Evolutionary conservation across 2,329 filamentous ascomycete species (phyloP).

Genomic region (Aspergillus ustus): DNA sequence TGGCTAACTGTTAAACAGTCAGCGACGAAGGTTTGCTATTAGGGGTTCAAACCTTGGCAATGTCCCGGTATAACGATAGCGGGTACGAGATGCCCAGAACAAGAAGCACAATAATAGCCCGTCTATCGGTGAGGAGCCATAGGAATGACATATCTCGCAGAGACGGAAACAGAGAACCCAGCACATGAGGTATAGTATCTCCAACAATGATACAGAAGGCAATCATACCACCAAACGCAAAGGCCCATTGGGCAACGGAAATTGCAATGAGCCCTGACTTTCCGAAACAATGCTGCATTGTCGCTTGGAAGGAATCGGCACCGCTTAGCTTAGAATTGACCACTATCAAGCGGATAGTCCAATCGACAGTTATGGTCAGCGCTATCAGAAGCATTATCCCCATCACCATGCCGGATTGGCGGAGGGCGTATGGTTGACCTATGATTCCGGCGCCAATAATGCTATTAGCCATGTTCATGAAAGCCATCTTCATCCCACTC

Average conservation of each 20-base stretch:
- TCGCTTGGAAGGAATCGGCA: constrained; percentile 91
- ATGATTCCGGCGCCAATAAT: constrained; percentile 82
- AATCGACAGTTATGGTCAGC: constrained; percentile 87
- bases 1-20: constrained; percentile 71
- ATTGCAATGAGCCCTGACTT: constrained; percentile 87
- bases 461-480: constrained; percentile 99
- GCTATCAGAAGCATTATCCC: constrained; percentile 77
- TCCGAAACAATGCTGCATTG: constrained; percentile 94
- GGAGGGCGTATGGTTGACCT: constrained; percentile 93
- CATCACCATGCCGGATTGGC: constrained; percentile 82
- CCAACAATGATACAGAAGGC: constrained; percentile 98
- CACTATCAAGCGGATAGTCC: constrained; percentile 97
- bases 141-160: constrained; percentile 74
- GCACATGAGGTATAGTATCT: constrained; percentile 91
- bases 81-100: constrained; percentile 86
- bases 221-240: constrained; percentile 98
- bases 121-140: constrained; percentile 79
- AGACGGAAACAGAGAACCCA: constrained; percentile 79
- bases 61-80: constrained; percentile 91
- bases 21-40: constrained; percentile 24
- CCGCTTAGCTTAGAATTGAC: constrained; percentile 97
- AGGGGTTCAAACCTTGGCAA: constrained; percentile 74
- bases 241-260: constrained; percentile 90
- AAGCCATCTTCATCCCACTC: constrained; percentile 82
- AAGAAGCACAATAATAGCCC: constrained; percentile 86